Base-by-base conservation (phyloP, 306 rosid genomes). In the Citrullus mucosospermus region DNA sequence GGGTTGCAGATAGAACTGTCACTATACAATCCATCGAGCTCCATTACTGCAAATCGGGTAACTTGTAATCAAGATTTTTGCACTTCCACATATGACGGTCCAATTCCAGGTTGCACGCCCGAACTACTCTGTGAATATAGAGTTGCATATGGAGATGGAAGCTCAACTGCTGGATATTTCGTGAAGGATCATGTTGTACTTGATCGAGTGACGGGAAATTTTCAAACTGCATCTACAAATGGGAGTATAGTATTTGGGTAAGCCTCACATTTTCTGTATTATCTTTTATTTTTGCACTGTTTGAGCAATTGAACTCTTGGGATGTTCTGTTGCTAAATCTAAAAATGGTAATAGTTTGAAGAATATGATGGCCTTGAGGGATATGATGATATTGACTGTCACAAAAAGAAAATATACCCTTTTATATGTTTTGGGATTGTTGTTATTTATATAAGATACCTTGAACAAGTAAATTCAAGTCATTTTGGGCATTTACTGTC, bases 131-230 rank as follows among this genome's bases (percentile, higher is more conserved):
- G 98, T 85, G 88, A 85, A 5, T 96, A 90, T 80, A 82, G 62
- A 76, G 85, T 96, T 67, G 81, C 82, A 9, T 96, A 96, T 67
- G 99, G 97, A 84, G 99, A 96, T 83, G 98, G 97, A 83, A 88
- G 97, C 84, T 10, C 85, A 57, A 90, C 94, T 78, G 2, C 91
- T 22, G 99, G 99, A 8, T 87, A 84, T 86, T 91, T 79, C 66
- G 89, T 96, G 79, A 85, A 85, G 83, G 99, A 96, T 88, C 28
- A 69, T 70, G 70, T 96, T 56, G 86, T 85, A 58, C 88, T 88
- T 25, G 65, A 91, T 56, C 78, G 55, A 82, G 88, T 89, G 32
- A 81, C 70, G 13, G 96, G 90, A 72, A 79, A 93, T 78, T 78
- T 28, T 78, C 84, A 65, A 1, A 88, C 86, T 4, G 38, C 36